phyloP scores from a whole-genome alignment of 2,329 filamentous ascomycete genomes.

The Aspergillus caelatus region DNA sequence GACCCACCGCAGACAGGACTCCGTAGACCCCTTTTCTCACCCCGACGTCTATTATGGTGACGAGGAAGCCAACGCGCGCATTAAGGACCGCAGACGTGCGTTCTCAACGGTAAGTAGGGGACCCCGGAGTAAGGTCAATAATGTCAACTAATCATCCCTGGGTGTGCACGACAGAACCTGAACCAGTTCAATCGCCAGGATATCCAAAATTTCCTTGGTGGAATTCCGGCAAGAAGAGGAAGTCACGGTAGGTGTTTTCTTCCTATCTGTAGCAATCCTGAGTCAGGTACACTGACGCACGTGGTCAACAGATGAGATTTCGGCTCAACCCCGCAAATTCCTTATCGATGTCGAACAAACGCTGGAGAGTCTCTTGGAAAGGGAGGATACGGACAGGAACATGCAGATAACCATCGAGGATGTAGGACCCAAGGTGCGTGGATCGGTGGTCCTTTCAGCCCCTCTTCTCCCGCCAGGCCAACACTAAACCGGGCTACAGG shows the following conservation, averaged over 20 bases:
- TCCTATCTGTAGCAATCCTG: neutral
- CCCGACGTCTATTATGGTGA: constrained; percentile 63
- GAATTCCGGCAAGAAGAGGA: constrained; percentile 40
- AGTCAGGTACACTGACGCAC: constrained; percentile 17
- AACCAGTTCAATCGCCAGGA: constrained; percentile 41
- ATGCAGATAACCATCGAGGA: constrained; percentile 99
- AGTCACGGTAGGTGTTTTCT: constrained; percentile 45
- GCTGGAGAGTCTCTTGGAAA: constrained; percentile 73
- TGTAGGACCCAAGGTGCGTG: constrained; percentile 77
- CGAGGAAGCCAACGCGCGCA: constrained; percentile 49
- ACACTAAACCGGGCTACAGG: constrained; percentile 49
- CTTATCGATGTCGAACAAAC: constrained; percentile 85
- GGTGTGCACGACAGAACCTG: constrained; percentile 31
- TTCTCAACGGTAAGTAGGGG: constrained; percentile 57
- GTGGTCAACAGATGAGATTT: constrained; percentile 66
- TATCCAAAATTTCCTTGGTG: constrained; percentile 38
- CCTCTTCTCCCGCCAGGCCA: neutral
- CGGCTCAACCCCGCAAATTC: constrained; percentile 73
- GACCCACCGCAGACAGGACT: constrained; percentile 43
- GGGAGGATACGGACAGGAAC: constrained; percentile 92
- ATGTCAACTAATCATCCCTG: constrained; percentile 17
- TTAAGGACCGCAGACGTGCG: constrained; percentile 54
- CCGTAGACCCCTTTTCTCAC: constrained; percentile 60
- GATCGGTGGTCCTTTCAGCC: too few relatives aligned
- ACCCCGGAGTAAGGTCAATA: constrained; percentile 14